These are phyloP conservation scores for Phytopythium chamaehyphon DNA, from an alignment of 352 stramenopile genomes.

Conservation along the genomic window DNA sequence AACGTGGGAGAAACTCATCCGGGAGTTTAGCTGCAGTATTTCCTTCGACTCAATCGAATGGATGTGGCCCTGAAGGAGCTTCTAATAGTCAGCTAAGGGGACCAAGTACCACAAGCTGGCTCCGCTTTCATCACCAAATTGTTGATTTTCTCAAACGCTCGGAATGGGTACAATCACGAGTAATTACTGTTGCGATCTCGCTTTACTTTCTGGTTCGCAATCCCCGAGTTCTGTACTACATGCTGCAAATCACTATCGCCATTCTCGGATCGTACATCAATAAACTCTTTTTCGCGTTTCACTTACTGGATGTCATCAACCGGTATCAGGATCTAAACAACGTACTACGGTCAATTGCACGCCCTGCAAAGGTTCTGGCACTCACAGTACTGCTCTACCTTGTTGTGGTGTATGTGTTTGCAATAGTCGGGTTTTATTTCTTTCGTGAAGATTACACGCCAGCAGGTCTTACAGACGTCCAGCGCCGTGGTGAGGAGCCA, in stretches of 20 bases:
- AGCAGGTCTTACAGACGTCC: conserved; percentile 19
- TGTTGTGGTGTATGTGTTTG: conserved; percentile 73
- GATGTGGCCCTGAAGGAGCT: too few relatives aligned
- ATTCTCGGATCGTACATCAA: conserved; percentile 61
- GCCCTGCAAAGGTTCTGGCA: conserved; percentile 49
- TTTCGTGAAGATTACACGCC: conserved; percentile 63
- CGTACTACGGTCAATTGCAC: conserved; percentile 58
- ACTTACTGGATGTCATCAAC: conserved; percentile 73
- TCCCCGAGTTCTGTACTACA: conserved; percentile 50
- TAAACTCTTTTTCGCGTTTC: conserved; percentile 77
- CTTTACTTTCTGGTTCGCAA: conserved; percentile 48
- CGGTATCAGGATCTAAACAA: conserved; percentile 75
- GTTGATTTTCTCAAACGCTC: not conserved
- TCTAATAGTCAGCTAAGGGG: too few relatives aligned
- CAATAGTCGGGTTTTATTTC: conserved; percentile 66
- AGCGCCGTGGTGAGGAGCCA: conserved; percentile 27
- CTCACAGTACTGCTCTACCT: conserved; percentile 66
- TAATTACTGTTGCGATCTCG: conserved; percentile 34
- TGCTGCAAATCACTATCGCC: conserved; percentile 54
- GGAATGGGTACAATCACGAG: conserved; percentile 8
- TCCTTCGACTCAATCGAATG: not conserved
- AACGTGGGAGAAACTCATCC: not conserved
- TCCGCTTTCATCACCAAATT: too few relatives aligned
- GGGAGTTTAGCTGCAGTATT: conserved; percentile 2
- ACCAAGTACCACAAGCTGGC: too few relatives aligned